These are phyloP conservation scores for Silene conica DNA, from an alignment of 148 eudicot species.

Conservation along the genomic window DNA sequence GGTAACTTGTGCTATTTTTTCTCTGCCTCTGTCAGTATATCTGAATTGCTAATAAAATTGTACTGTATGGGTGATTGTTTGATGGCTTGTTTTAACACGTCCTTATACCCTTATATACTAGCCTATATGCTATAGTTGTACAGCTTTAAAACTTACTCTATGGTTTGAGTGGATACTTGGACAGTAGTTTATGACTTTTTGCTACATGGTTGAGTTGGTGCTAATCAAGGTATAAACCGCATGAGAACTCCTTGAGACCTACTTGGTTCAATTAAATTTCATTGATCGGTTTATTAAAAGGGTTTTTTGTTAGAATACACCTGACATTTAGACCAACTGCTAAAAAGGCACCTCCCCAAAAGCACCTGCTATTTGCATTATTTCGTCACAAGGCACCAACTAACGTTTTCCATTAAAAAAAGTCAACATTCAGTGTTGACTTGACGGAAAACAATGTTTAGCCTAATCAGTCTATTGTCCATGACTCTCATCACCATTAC, in stretches of 20 bases:
- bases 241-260: not conserved
- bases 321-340: too few species aligned
- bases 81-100: not conserved
- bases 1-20: conserved; percentile 36
- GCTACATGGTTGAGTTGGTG: not conserved
- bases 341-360: too few species aligned
- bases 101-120: not conserved
- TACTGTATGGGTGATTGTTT: conserved; percentile 1
- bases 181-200: not conserved
- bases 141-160: not conserved
- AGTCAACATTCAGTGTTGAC: too few species aligned
- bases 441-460: too few species aligned
- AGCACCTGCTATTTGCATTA: too few species aligned
- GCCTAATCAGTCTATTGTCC: too few species aligned
- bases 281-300: not conserved
- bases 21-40: not conserved
- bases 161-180: not conserved
- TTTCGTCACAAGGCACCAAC: too few species aligned
- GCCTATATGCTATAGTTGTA: not conserved
- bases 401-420: too few species aligned
- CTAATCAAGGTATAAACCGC: not conserved
- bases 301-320: too few species aligned
- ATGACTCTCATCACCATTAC: too few species aligned
- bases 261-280: not conserved
- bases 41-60: not conserved